These are phyloP conservation scores for Penicillium pulvis DNA, from an alignment of 495 filamentous ascomycete genomes.

Conservation along the genomic window DNA sequence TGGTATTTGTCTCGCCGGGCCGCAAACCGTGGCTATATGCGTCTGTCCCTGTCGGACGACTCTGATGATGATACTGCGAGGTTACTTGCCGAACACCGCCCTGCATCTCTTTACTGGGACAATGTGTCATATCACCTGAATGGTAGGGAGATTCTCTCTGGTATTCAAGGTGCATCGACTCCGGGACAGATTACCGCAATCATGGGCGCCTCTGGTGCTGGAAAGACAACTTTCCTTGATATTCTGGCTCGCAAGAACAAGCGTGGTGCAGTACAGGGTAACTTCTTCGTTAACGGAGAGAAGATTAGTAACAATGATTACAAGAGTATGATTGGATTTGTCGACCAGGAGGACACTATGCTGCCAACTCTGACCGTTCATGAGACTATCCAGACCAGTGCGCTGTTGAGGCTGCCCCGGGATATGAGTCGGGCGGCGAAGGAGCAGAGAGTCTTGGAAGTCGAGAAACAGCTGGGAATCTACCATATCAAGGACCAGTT, in stretches of 20 bases:
- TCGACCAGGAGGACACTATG: constrained; percentile 99
- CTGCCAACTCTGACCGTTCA: constrained; percentile 95
- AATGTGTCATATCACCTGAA: constrained; percentile 86
- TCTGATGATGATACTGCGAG: constrained; percentile 86
- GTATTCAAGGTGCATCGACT: constrained; percentile 79
- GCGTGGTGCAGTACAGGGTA: constrained; percentile 72
- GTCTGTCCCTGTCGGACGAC: constrained; percentile 78
- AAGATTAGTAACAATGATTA: constrained; percentile 84
- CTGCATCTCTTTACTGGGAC: constrained; percentile 84
- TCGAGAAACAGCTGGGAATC: constrained; percentile 94
- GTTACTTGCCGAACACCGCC: constrained; percentile 87
- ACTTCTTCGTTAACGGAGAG: constrained; percentile 94
- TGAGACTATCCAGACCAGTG: constrained; percentile 95
- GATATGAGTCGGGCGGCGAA: constrained; percentile 88
- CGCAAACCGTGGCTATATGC: constrained; percentile 63
- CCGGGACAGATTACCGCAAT: constrained; percentile 94
- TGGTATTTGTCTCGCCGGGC: constrained; percentile 87
- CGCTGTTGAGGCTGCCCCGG: constrained; percentile 81
- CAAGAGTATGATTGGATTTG: constrained; percentile 89
- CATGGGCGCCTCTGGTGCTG: constrained; percentile 97
- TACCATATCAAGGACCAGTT: constrained; percentile 87
- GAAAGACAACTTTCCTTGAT: constrained; percentile 97
- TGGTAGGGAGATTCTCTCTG: constrained; percentile 80
- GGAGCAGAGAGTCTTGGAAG: constrained; percentile 85
- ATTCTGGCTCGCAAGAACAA: constrained; percentile 98